phyloP scores from a whole-genome alignment of 2,329 filamentous ascomycete species.

The Botryotinia calthae region DNA sequence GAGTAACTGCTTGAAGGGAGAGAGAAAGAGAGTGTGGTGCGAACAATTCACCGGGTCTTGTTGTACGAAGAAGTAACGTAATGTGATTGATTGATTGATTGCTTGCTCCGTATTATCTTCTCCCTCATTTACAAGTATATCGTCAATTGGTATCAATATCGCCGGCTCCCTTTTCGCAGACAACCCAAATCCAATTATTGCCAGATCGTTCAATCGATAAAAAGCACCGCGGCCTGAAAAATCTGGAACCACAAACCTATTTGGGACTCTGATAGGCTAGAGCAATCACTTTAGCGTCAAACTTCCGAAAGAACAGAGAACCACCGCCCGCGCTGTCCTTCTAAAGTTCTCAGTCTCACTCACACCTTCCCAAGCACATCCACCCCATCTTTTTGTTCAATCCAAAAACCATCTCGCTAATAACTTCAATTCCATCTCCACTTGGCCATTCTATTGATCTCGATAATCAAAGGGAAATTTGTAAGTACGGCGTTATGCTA shows the following conservation, averaged over 20 bases:
- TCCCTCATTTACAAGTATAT: background rate
- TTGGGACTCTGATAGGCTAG: slow-evolving; percentile 16
- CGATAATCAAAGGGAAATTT: slow-evolving; percentile 23
- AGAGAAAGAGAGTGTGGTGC: background rate
- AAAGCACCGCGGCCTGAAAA: slow-evolving; percentile 1
- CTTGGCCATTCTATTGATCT: slow-evolving; percentile 33
- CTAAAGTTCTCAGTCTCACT: slow-evolving; percentile 18
- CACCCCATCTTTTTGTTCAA: slow-evolving; percentile 17
- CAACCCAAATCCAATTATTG: background rate
- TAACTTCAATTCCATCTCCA: slow-evolving; percentile 32
- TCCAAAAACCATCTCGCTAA: slow-evolving; percentile 22
- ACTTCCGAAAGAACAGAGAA: slow-evolving; percentile 22
- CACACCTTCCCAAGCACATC: slow-evolving; percentile 18
- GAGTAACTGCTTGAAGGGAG: background rate
- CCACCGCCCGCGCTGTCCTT: slow-evolving; percentile 29
- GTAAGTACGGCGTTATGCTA: slow-evolving; percentile 30
- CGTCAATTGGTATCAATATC: background rate
- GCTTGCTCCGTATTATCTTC: background rate
- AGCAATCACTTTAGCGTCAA: slow-evolving; percentile 19
- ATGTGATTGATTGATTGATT: background rate
- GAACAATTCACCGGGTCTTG: background rate
- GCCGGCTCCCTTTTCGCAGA: background rate
- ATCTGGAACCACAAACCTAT: slow-evolving; percentile 19
- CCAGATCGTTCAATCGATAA: slow-evolving; percentile 6
- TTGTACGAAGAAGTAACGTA: background rate